phyloP scores from a whole-genome alignment of 257 asterid genomes.

The Striga asiatica region DNA sequence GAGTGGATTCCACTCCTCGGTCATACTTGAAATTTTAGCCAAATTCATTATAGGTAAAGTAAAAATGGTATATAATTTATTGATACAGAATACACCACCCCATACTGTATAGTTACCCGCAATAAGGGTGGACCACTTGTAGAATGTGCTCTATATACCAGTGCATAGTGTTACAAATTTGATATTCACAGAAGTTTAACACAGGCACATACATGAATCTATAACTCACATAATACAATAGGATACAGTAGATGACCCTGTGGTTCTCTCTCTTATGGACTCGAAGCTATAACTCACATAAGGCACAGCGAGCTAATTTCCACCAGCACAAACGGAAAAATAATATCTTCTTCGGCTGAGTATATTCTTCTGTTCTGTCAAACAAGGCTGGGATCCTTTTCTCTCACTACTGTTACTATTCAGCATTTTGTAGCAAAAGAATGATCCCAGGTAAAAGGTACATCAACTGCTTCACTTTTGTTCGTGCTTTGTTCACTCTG shows the following conservation, averaged over 20 bases:
- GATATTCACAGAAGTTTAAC: constrained; percentile 24
- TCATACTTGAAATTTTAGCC: no score
- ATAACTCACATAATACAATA: constrained; percentile 13
- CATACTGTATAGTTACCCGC: no score
- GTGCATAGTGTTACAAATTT: constrained; percentile 17
- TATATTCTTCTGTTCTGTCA: constrained; percentile 17
- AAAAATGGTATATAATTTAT: no score
- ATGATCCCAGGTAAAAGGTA: constrained; percentile 23
- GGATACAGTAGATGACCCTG: constrained; percentile 18
- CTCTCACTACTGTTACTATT: constrained; percentile 8
- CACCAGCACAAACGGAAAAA: constrained; percentile 18
- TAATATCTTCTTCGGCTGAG: constrained; percentile 15
- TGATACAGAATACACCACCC: no score
- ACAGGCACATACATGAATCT: constrained; percentile 6
- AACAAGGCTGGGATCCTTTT: constrained; percentile 22
- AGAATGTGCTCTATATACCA: constrained; percentile 2
- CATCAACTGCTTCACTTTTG: constrained; percentile 16
- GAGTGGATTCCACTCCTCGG: no score
- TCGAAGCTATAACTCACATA: constrained; percentile 17
- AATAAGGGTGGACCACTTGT: no score
- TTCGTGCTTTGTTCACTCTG: constrained; percentile 19
- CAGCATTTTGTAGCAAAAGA: constrained; percentile 8
- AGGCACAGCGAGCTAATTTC: constrained; percentile 19
- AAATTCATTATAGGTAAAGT: no score
- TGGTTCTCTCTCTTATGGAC: constrained; percentile 16